These are phyloP conservation scores for Fusarium euwallaceae DNA, from an alignment of 2,329 filamentous ascomycete species.

Conservation along the genomic window DNA sequence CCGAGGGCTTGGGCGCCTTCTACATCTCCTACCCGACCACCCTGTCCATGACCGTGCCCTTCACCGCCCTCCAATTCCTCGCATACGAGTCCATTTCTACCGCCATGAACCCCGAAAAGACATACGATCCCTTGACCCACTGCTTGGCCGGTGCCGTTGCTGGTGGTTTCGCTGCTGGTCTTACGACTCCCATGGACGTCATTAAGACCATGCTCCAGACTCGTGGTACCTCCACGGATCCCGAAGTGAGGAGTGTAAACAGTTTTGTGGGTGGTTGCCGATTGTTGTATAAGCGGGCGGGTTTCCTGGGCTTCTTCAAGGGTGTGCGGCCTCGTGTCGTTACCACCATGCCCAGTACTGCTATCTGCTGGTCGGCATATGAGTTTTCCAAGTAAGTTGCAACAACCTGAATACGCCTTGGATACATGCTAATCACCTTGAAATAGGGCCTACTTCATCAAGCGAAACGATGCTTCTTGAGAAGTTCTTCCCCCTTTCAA, in stretches of 20 bases:
- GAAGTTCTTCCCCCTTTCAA: neutral
- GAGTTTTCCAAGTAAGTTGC: slow-evolving; percentile 74
- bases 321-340: slow-evolving; percentile 91
- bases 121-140: slow-evolving; percentile 94
- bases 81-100: slow-evolving; percentile 98
- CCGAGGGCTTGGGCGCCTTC: slow-evolving; percentile 90
- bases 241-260: slow-evolving; percentile 86
- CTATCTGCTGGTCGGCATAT: slow-evolving; percentile 95
- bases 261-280: slow-evolving; percentile 83
- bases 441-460: slow-evolving; percentile 71
- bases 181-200: slow-evolving; percentile 97
- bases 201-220: slow-evolving; percentile 99
- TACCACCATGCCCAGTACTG: slow-evolving; percentile 97
- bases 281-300: slow-evolving; percentile 87
- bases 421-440: slow-evolving; percentile 8
- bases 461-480: slow-evolving; percentile 61
- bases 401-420: no score
- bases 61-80: slow-evolving; percentile 96
- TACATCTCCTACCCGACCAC: slow-evolving; percentile 99
- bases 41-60: slow-evolving; percentile 97
- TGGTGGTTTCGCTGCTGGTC: slow-evolving; percentile 90
- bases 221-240: slow-evolving; percentile 83
- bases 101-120: slow-evolving; percentile 85
- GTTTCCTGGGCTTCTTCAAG: slow-evolving; percentile 89
- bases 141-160: slow-evolving; percentile 93